These are phyloP conservation scores for Caulochytrium protostelioides DNA, from an alignment of 371 early-diverging fungal genomes.

Conservation along the genomic window DNA sequence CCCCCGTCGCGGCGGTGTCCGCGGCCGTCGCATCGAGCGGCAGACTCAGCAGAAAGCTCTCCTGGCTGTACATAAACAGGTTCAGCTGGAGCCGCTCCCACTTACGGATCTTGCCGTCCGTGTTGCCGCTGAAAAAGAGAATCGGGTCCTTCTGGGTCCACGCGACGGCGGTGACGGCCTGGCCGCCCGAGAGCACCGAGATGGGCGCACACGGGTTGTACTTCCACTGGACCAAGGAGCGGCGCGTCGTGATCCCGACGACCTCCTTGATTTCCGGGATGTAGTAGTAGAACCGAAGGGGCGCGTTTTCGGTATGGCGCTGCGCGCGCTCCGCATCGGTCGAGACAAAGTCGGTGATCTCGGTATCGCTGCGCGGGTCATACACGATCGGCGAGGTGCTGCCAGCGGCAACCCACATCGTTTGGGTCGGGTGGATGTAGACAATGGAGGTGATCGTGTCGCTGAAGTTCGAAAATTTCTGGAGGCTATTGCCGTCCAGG, in stretches of 20 bases:
- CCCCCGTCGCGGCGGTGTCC: too few relatives aligned
- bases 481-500: slow-evolving; percentile 27
- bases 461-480: slow-evolving; percentile 26
- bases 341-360: slow-evolving; percentile 27
- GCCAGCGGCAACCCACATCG: slow-evolving; percentile 26
- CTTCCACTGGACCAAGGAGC: slow-evolving; percentile 19
- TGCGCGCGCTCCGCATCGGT: slow-evolving; percentile 13
- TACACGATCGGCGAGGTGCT: slow-evolving; percentile 19
- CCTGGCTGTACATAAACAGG: slow-evolving; percentile 30
- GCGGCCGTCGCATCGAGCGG: too few relatives aligned
- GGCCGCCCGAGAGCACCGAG: slow-evolving; percentile 14
- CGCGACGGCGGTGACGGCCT: background rate
- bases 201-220: slow-evolving; percentile 20
- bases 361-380: slow-evolving; percentile 24
- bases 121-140: slow-evolving; percentile 25
- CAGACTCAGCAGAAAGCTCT: too few relatives aligned
- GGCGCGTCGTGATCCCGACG: slow-evolving; percentile 16
- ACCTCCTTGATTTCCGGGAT: slow-evolving; percentile 21
- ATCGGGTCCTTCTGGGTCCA: slow-evolving; percentile 18
- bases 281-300: slow-evolving; percentile 14
- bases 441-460: slow-evolving; percentile 22
- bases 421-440: slow-evolving; percentile 26
- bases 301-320: slow-evolving; percentile 3
- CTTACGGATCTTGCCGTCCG: slow-evolving; percentile 20
- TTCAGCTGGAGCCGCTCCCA: slow-evolving; percentile 32